phyloP scores from a whole-genome alignment of 352 stramenopile species.

The Pythium chondricola region DNA sequence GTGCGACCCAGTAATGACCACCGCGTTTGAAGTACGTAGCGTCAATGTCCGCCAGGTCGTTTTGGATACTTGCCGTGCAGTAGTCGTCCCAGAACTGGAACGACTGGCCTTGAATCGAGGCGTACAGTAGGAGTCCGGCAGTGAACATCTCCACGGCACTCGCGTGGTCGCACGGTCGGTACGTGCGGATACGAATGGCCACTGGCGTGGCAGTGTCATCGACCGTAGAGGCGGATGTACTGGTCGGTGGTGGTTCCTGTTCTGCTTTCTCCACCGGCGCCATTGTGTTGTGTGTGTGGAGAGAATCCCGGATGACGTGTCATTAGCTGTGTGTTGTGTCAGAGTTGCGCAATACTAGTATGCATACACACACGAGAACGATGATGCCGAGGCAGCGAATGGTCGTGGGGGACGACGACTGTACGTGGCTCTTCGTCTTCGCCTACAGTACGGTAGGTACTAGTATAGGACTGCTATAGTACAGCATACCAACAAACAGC shows the following conservation, averaged over 20 bases:
- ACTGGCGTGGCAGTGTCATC: no score
- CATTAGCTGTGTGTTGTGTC: no score
- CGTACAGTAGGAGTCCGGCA: slow-evolving; percentile 10
- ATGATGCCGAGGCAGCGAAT: no score
- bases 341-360: no score
- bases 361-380: no score
- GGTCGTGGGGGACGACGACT: no score
- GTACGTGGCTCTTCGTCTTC: no score
- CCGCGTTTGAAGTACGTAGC: slow-evolving; percentile 28
- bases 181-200: slow-evolving; percentile 22
- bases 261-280: neutral
- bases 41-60: slow-evolving; percentile 31
- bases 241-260: neutral
- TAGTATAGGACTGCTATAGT: no score
- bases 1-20: slow-evolving; percentile 48
- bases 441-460: no score
- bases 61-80: slow-evolving; percentile 18
- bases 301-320: neutral
- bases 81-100: slow-evolving; percentile 14
- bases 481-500: no score
- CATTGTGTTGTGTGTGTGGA: neutral
- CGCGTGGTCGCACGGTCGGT: slow-evolving; percentile 4
- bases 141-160: slow-evolving; percentile 18
- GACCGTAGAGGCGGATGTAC: no score
- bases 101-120: neutral